These are phyloP conservation scores for Dissoconium aciculare DNA, from an alignment of 2,329 filamentous ascomycete species.

Conservation along the genomic window DNA sequence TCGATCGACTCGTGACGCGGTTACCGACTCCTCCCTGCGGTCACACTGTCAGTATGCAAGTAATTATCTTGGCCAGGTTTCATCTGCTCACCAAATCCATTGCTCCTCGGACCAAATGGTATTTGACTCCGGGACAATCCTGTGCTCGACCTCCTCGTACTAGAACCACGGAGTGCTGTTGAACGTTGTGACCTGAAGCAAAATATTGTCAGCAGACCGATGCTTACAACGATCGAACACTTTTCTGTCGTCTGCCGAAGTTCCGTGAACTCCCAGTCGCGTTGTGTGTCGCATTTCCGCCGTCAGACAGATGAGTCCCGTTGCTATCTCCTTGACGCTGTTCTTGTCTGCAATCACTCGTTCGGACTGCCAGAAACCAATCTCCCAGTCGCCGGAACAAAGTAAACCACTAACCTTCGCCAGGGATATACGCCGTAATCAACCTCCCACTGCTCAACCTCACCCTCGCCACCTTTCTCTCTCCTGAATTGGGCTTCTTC, in stretches of 20 bases:
- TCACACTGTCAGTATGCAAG: constrained; percentile 3
- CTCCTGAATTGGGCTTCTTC: constrained; percentile 97
- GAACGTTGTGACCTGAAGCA: constrained; percentile 89
- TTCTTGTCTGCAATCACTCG: too few relatives aligned
- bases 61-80: background rate
- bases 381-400: too few relatives aligned
- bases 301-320: too few relatives aligned
- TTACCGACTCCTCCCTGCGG: constrained; percentile 78
- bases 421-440: constrained; percentile 86
- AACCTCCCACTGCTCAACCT: constrained; percentile 74
- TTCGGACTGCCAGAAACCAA: too few relatives aligned
- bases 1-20: constrained; percentile 71
- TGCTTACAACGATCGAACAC: too few relatives aligned
- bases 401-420: constrained; percentile 73
- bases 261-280: too few relatives aligned
- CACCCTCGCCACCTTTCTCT: constrained; percentile 89
- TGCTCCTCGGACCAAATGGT: constrained; percentile 80
- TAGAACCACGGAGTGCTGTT: constrained; percentile 94
- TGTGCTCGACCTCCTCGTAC: constrained; percentile 86
- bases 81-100: constrained; percentile 66
- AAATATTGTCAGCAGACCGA: too few relatives aligned
- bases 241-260: too few relatives aligned
- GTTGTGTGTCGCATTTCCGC: too few relatives aligned
- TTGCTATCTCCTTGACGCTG: too few relatives aligned
- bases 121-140: constrained; percentile 97